phyloP scores from a whole-genome alignment of 257 asterid genomes.

The Paraleonurus japonicus region DNA sequence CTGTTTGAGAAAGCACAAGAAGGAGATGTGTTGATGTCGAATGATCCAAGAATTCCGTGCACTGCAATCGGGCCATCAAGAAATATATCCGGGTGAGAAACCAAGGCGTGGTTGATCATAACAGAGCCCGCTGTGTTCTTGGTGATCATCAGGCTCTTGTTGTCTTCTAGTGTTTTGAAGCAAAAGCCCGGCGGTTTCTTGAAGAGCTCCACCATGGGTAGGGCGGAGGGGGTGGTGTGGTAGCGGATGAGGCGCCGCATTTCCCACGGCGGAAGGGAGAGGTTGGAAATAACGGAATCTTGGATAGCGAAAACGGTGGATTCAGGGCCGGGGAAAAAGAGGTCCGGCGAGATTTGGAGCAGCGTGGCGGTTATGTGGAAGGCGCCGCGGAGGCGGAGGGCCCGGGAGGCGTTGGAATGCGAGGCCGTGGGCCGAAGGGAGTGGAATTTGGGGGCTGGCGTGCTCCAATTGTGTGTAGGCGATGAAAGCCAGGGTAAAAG shows the following conservation, averaged over 20 bases:
- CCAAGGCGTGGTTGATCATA: constrained; percentile 50
- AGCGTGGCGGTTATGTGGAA: constrained; percentile 69
- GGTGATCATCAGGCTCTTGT: constrained; percentile 40
- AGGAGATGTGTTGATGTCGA: constrained; percentile 34
- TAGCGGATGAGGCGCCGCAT: constrained; percentile 60
- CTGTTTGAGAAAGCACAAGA: constrained; percentile 22
- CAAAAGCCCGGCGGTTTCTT: constrained; percentile 51
- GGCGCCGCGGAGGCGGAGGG: constrained; percentile 64
- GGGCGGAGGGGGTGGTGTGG: constrained; percentile 56
- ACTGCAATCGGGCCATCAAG: constrained; percentile 50
- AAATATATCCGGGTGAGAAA: constrained; percentile 71
- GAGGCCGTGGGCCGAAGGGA: constrained; percentile 26
- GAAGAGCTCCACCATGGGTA: constrained; percentile 40
- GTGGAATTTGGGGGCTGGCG: constrained; percentile 19
- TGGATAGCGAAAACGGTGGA: constrained; percentile 71
- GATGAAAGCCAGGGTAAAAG: constrained; percentile 47
- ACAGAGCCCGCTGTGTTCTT: constrained; percentile 30
- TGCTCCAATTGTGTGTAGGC: constrained; percentile 41
- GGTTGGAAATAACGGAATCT: constrained; percentile 60
- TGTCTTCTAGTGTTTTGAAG: constrained; percentile 39
- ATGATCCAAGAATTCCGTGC: constrained; percentile 58
- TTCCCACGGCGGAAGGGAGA: constrained; percentile 54
- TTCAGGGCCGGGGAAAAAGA: constrained; percentile 52
- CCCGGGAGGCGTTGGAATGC: constrained; percentile 56
- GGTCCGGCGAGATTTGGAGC: constrained; percentile 73